These are phyloP conservation scores for Oryza glumipatula DNA, from an alignment of 176 grass and related monocot species.

Conservation along the genomic window DNA sequence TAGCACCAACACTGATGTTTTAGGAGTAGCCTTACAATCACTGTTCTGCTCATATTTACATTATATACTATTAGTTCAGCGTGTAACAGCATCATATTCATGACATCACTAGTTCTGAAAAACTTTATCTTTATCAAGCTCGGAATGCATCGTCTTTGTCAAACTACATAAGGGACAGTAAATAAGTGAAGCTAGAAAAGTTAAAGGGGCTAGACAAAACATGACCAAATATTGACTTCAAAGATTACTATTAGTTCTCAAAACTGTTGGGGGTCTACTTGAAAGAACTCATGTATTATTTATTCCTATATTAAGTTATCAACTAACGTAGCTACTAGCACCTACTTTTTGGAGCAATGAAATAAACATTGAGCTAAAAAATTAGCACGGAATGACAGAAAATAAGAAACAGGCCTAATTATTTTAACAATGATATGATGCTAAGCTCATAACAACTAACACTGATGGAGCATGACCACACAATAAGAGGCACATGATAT, in stretches of 20 bases:
- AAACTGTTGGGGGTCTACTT: neutral
- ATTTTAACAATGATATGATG: neutral
- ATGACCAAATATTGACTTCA: neutral
- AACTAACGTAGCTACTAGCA: neutral
- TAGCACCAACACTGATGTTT: neutral
- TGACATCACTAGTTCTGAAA: neutral
- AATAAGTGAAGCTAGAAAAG: neutral
- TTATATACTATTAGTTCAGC: neutral
- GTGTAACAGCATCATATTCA: neutral
- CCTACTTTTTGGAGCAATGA: neutral
- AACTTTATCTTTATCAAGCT: neutral
- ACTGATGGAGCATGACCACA: neutral
- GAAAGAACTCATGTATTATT: neutral
- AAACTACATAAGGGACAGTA: no score
- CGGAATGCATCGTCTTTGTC: no score
- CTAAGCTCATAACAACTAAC: neutral
- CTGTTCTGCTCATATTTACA: neutral
- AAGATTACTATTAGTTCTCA: no score
- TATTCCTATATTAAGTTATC: neutral
- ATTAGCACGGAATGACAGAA: neutral
- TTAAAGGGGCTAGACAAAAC: neutral
- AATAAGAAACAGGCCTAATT: neutral
- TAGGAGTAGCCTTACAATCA: neutral
- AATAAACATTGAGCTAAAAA: neutral
- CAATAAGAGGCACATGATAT: neutral